Evolutionary conservation across 306 rosid genomes (phyloP).

Genomic region (Astragalus glycyphyllos): DNA sequence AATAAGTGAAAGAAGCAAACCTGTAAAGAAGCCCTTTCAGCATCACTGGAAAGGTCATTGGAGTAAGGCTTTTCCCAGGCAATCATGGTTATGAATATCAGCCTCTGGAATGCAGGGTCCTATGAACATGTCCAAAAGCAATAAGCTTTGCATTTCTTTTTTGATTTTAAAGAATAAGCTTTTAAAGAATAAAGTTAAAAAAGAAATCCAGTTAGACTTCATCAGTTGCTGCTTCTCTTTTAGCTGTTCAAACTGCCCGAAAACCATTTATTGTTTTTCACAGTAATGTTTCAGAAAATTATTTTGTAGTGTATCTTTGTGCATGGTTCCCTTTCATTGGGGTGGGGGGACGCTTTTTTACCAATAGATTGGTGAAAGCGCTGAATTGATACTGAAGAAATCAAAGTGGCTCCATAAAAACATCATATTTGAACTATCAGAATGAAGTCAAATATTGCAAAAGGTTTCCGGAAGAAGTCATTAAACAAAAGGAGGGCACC

Average conservation of each 20-base stretch:
- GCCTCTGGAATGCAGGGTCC: constrained; percentile 96
- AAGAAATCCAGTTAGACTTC: constrained; percentile 15
- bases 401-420: constrained; percentile 9
- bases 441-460: constrained; percentile 3
- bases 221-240: not conserved
- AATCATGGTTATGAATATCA: constrained; percentile 89
- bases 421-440: not conserved
- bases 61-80: constrained; percentile 95
- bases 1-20: constrained; percentile 50
- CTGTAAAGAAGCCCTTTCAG: constrained; percentile 80
- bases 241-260: constrained; percentile 18
- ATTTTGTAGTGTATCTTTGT: not conserved
- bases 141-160: constrained; percentile 25
- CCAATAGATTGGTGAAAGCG: constrained; percentile 7
- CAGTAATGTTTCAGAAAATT: not conserved
- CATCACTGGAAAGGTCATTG: constrained; percentile 50
- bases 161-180: not conserved
- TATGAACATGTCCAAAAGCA: constrained; percentile 45
- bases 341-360: not conserved
- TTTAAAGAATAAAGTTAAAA: constrained; percentile 6
- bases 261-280: constrained; percentile 10
- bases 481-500: constrained; percentile 7
- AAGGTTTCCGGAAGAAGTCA: not conserved
- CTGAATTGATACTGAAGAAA: not conserved
- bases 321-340: not conserved